Conservation (phyloP, 2,329 filamentous ascomycete genomes). For the Cercospora citrullina region DNA sequence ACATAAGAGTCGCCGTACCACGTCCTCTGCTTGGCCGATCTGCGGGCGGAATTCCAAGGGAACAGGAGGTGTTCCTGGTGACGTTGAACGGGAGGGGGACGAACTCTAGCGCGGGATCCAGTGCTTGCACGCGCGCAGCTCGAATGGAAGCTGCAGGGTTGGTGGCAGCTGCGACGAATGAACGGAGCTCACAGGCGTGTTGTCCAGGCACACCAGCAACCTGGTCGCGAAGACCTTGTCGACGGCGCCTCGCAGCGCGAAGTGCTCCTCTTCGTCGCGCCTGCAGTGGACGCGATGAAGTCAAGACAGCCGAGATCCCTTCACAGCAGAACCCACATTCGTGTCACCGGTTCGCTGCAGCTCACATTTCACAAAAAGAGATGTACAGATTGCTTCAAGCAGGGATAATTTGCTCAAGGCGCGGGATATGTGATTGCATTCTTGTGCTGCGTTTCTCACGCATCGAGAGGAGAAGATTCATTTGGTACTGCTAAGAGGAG, state of each 20-base stretch:
- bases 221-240: conserved; percentile 4
- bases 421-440: conserved; percentile 3
- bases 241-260: not conserved
- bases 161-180: not conserved
- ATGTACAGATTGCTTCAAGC: conserved; percentile 3
- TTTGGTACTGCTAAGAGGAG: not conserved
- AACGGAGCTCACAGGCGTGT: not conserved
- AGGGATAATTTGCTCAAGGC: not conserved
- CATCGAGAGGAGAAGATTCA: not conserved
- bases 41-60: not conserved
- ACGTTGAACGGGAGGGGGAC: conserved; percentile 5
- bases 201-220: not conserved
- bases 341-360: conserved; percentile 17
- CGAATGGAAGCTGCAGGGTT: not conserved
- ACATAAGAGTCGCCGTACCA: not conserved
- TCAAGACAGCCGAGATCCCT: conserved; percentile 2
- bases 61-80: conserved; percentile 8
- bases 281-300: conserved; percentile 9
- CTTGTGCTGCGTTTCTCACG: not conserved
- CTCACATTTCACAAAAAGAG: not conserved
- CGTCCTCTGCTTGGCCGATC: conserved; percentile 5
- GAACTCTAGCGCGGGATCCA: not conserved
- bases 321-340: conserved; percentile 12
- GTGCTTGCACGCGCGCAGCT: not conserved
- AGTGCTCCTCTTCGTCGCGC: not conserved